Evolutionary conservation across 345 rosid genomes (phyloP).

Genomic region (Erodium maritimum): DNA sequence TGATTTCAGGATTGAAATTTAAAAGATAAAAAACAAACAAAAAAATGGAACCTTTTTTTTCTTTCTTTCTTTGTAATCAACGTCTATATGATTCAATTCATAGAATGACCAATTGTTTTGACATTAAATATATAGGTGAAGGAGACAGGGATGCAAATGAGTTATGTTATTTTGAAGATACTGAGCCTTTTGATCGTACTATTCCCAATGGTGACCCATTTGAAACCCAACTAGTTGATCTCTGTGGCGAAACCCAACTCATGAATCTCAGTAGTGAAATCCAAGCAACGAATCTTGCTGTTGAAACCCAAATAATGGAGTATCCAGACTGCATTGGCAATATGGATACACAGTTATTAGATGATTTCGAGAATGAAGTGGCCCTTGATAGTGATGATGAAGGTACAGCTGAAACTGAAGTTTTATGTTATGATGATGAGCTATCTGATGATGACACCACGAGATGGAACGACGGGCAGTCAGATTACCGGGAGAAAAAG

Average conservation of each 20-base stretch:
- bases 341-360: constrained; percentile 16
- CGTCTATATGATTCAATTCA: not conserved
- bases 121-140: constrained; percentile 10
- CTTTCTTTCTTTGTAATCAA: not conserved
- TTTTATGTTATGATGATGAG: constrained; percentile 23
- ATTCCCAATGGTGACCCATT: constrained; percentile 13
- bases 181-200: constrained; percentile 8
- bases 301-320: constrained; percentile 22
- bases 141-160: constrained; percentile 6
- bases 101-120: not conserved
- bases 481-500: constrained; percentile 13
- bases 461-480: constrained; percentile 14
- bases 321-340: constrained; percentile 7
- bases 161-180: not conserved
- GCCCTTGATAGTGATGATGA: constrained; percentile 31
- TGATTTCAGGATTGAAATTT: too few species aligned
- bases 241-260: not conserved
- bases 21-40: too few species aligned
- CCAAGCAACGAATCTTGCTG: not conserved
- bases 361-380: constrained; percentile 12
- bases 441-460: constrained; percentile 21
- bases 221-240: not conserved
- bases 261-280: constrained; percentile 8
- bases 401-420: constrained; percentile 29
- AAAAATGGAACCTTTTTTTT: not conserved